Percentiles rank a stretch among this genome's conserved stretches.
Conservation (phyloP, 1,284 basidiomycete species). For the Cystobasidium slooffiae region DNA sequence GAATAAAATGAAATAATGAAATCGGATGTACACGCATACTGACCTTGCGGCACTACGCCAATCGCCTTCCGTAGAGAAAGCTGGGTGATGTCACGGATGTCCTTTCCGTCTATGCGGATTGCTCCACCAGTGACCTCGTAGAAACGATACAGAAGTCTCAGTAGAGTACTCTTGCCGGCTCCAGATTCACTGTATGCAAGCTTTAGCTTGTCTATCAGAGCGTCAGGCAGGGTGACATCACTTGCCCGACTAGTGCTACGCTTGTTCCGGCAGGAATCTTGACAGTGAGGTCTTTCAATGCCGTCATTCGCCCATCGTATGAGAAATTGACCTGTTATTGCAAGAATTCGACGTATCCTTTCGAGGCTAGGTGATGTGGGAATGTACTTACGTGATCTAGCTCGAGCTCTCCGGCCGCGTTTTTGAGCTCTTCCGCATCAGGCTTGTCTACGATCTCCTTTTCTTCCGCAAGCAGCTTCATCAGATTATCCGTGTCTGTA, state of each 20-base stretch:
- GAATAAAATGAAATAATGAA: not conserved
- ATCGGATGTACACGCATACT: slow-evolving; percentile 35
- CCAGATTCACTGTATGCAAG: slow-evolving; percentile 63
- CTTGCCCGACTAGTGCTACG: slow-evolving; percentile 70
- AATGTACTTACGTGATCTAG: slow-evolving; percentile 61
- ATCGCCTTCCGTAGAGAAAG: slow-evolving; percentile 73
- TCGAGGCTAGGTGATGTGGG: slow-evolving; percentile 36
- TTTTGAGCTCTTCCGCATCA: slow-evolving; percentile 71
- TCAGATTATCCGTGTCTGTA: slow-evolving; percentile 75
- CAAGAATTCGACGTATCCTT: slow-evolving; percentile 1
- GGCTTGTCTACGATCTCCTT: slow-evolving; percentile 80
- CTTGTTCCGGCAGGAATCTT: slow-evolving; percentile 77
- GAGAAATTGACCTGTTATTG: slow-evolving; percentile 63
- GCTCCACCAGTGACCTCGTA: slow-evolving; percentile 79
- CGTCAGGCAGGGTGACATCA: not conserved
- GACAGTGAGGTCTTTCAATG: slow-evolving; percentile 78
- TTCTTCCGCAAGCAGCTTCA: slow-evolving; percentile 72
- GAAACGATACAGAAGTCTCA: slow-evolving; percentile 83
- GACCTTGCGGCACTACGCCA: slow-evolving; percentile 58
- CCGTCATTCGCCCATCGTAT: slow-evolving; percentile 75
- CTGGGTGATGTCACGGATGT: slow-evolving; percentile 83
- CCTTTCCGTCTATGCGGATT: slow-evolving; percentile 73
- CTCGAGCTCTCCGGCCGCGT: slow-evolving; percentile 68
- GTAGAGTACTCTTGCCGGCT: slow-evolving; percentile 77
- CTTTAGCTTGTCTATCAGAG: slow-evolving; percentile 51